Conservation (phyloP, 1,284 basidiomycete genomes). For the Schizophyllum amplum region DNA sequence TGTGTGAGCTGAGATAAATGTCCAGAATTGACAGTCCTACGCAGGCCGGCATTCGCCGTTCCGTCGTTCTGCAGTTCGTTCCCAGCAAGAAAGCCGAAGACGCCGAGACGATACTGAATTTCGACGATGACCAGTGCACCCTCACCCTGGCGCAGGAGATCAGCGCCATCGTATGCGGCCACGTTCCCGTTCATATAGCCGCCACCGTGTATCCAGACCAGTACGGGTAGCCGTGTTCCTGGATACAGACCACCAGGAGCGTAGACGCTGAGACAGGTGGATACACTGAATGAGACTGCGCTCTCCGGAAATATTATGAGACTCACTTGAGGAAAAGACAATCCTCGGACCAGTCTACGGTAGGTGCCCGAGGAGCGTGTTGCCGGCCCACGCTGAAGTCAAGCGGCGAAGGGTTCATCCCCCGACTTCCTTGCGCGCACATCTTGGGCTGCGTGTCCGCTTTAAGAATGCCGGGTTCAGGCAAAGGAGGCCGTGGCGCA, state of each 20-base stretch:
- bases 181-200: constrained; percentile 4
- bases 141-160: constrained; percentile 6
- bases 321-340: constrained; percentile 12
- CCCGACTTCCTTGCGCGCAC: constrained; percentile 17
- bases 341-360: constrained; percentile 3
- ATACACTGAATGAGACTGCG: neutral
- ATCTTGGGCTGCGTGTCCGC: constrained; percentile 23
- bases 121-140: constrained; percentile 5
- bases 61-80: constrained; percentile 11
- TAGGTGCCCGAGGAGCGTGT: neutral
- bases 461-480: constrained; percentile 21
- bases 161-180: constrained; percentile 3
- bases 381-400: neutral
- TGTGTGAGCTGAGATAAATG: neutral
- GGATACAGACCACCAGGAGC: constrained; percentile 8
- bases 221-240: constrained; percentile 1
- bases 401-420: neutral
- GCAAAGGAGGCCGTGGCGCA: constrained; percentile 22
- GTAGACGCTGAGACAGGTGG: constrained; percentile 10
- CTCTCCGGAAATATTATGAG: neutral
- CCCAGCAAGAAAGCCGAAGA: constrained; percentile 15
- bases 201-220: constrained; percentile 15
- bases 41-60: constrained; percentile 15
- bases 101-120: constrained; percentile 7
- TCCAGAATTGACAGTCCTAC: constrained; percentile 7